phyloP scores from a whole-genome alignment of 208 protist genomes.

The Acanthamoeba lugdunensis region DNA sequence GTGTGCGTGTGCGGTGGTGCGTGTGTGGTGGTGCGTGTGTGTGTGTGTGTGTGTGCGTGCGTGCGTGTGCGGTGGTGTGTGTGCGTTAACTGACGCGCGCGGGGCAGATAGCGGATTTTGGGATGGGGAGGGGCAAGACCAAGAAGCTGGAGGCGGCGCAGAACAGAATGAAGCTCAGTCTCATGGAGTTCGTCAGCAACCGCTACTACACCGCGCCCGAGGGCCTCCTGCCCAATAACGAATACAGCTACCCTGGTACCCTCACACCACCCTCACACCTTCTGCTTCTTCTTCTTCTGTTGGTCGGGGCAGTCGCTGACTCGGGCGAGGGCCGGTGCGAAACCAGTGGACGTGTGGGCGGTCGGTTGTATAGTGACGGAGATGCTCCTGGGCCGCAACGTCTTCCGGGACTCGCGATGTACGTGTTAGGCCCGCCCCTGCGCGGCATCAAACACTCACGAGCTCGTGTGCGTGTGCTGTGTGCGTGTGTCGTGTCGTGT shows the following conservation, averaged over 20 bases:
- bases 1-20: too few species aligned
- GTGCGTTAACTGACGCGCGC: too few species aligned
- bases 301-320: too few species aligned
- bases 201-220: conserved; percentile 95
- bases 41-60: too few species aligned
- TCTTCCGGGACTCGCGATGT: conserved; percentile 93
- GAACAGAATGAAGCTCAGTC: conserved; percentile 70
- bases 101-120: conserved; percentile 89
- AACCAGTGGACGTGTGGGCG: conserved; percentile 96
- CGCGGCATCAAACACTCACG: neutral
- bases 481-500: neutral
- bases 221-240: conserved; percentile 93
- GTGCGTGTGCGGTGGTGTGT: too few species aligned
- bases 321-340: too few species aligned
- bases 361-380: conserved; percentile 98
- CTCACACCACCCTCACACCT: neutral
- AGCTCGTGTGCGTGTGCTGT: too few species aligned
- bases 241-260: conserved; percentile 86
- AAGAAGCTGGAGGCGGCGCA: neutral
- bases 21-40: too few species aligned
- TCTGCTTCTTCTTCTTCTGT: neutral
- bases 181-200: conserved; percentile 88
- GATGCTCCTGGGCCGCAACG: conserved; percentile 91
- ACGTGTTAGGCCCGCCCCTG: conserved; percentile 64
- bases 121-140: conserved; percentile 79